Base-by-base conservation (phyloP, 116 monocot species). In the Phalaenopsis hybrid region DNA sequence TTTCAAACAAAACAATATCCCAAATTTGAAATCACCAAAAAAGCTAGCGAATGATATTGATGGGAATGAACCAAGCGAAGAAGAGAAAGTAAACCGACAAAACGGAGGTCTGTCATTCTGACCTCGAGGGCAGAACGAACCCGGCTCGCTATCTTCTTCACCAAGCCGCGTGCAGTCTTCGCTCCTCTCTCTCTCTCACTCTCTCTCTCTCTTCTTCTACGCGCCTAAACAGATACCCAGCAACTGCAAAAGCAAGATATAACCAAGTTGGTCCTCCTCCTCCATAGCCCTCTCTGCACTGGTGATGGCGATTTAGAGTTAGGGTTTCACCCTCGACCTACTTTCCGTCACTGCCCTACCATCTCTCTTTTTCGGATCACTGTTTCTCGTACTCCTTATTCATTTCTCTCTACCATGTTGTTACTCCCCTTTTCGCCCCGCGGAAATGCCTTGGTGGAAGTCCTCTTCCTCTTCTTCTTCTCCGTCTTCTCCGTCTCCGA, bases 401-500 rank as follows among this genome's bases (percentile, higher is more conserved):
- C 55, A 43, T 16, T 1, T 41, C 41, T 16, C 41, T 73, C 73
- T 75, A 75, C 75, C 75, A 75, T 75, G 75, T 75, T 46, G 75
- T 75, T 48, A 37, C 20, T 75, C 46, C 75, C 75, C 10, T 46
- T 73, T 41, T 33, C 16, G 73, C 17, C 73, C 73, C 3, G n/a
- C 57, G 78, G 57, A 49, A 73, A 81, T 81, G 81, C 73, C 73
- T 49, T 81, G 81, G 81, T 81, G 81, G 81, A 81, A 81, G 49
- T 17, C 61, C 20, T 44, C 44, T 20, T 44, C 59, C 79, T 63
- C 65, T 57, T 51, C 77, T 28, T 77, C 77, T 17, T 58, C 79
- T 3, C 57, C 58, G 10, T 79, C 78, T n/a, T 61, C 79, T 21
- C 25, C 5, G 75, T 44, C 50, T 51, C 50, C 46, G 10, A 48